Conservation (phyloP, 1,284 basidiomycete species). For the Phaffia rhodozyma region DNA sequence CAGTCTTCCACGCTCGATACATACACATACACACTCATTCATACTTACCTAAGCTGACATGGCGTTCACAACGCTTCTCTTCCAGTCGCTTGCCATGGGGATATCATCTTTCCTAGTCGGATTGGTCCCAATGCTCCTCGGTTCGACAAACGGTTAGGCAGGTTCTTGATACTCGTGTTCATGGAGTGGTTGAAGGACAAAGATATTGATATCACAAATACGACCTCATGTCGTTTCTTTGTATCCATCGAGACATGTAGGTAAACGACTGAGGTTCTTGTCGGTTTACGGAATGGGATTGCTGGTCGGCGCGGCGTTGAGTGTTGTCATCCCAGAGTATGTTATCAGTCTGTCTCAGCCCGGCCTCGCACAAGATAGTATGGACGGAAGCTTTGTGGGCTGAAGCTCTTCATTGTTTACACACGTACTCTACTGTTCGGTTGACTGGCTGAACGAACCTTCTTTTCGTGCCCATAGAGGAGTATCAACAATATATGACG, state of each 20-base stretch:
- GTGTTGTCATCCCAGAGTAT: conserved; percentile 83
- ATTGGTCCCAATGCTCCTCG: background rate
- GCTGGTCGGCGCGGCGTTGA: conserved; percentile 73
- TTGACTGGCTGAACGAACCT: background rate
- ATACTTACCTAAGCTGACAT: background rate
- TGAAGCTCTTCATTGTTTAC: too few species aligned
- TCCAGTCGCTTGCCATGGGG: conserved; percentile 3
- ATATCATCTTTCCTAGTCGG: conserved; percentile 6
- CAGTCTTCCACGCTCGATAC: too few species aligned
- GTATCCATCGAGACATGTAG: conserved; percentile 12
- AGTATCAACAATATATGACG: conserved; percentile 33
- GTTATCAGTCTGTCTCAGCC: conserved; percentile 24
- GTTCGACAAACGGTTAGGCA: background rate
- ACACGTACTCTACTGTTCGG: background rate
- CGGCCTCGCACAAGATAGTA: too few species aligned
- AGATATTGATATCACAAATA: background rate
- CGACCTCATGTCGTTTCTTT: background rate
- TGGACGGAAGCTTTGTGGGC: too few species aligned
- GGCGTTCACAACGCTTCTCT: background rate
- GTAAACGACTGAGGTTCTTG: conserved; percentile 50
- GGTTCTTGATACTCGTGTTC: background rate
- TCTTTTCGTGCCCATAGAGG: conserved; percentile 26
- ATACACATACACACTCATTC: too few species aligned
- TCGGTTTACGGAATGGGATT: conserved; percentile 68
- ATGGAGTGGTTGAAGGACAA: too few species aligned